Evolutionary conservation across 1,284 basidiomycete genomes (phyloP), one percentile per base, ranked within the genome.

Genomic region (Puccinia sorghi): DNA sequence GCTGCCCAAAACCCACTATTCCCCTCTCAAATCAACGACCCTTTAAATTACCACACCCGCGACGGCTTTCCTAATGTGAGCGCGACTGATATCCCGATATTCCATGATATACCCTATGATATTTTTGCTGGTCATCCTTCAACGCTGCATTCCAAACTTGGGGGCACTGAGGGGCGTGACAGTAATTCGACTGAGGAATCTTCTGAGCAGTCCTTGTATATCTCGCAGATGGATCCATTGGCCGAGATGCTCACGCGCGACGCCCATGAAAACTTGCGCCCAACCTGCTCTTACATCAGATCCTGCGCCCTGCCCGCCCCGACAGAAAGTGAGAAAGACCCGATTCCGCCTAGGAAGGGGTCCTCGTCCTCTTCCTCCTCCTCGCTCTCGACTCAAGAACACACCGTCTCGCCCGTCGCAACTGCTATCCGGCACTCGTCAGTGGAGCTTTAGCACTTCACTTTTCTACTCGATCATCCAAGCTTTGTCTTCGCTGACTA

Each of bases 331-430:
- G 46, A 57, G 37, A 48, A 57, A 48, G 52, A 61, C 9, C 41
- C 15, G 32, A 32, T 41, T 4, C 72, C 72, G 25, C 41, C 39
- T 12, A 37, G 72, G 41, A 73, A 73, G 32, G 32, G 41, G 13
- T 73, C 72, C 15, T 61, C 72, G 0, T 73, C 54, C 22, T 73
- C 72, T 15, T 73, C 72, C 11, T 43, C 52, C n/a, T 73, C 72
- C n/a, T 73, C 72, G 17, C 32, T 61, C 41, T 73, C 72, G 20
- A 73, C 72, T 13, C 56, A 57, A 46, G 72, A 73, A n/a, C 54
- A 73, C 48, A 43, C 15, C 59, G 56, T 46, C 20, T 73, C 72
- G 41, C 72, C 72, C 15, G 22, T 41, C 22, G n/a, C 56, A 59
- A 59, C 72, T 27, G 20, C 43, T 20, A 43, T 59, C 48, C 32